Evolutionary conservation across 2,329 filamentous ascomycete genomes (phyloP).

Genomic region (Scytalidium lignicola): DNA sequence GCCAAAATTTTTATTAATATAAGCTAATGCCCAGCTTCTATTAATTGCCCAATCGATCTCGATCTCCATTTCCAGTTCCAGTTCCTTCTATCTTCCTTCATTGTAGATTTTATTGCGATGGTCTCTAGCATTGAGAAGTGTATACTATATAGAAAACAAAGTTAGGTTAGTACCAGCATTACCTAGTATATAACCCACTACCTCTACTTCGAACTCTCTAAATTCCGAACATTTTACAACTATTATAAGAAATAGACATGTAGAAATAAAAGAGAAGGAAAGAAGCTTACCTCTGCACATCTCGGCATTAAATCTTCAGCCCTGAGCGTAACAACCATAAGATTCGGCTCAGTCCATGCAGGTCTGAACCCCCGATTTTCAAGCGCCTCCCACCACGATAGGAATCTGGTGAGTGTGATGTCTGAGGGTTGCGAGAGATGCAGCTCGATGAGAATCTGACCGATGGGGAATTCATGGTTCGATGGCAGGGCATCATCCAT

Average conservation of each 20-base stretch:
- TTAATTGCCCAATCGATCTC: too few species aligned
- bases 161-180: too few species aligned
- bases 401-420: conserved; percentile 15
- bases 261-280: background rate
- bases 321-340: conserved; percentile 16
- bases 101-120: background rate
- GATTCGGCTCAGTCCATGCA: conserved; percentile 23
- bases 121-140: conserved; percentile 6
- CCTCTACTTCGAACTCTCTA: too few species aligned
- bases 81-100: too few species aligned
- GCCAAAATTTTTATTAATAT: too few species aligned
- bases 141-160: conserved; percentile 2
- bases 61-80: too few species aligned
- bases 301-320: conserved; percentile 15
- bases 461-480: conserved; percentile 16
- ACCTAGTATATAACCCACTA: too few species aligned
- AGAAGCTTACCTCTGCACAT: conserved; percentile 13
- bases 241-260: background rate
- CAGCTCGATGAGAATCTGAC: conserved; percentile 21
- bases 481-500: conserved; percentile 16
- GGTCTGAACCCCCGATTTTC: conserved; percentile 23
- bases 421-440: conserved; percentile 17
- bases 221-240: too few species aligned
- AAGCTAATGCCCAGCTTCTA: too few species aligned
- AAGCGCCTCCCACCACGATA: conserved; percentile 26